phyloP scores from a whole-genome alignment of 768 basidiomycete species.

The Boletus rubescentipes region DNA sequence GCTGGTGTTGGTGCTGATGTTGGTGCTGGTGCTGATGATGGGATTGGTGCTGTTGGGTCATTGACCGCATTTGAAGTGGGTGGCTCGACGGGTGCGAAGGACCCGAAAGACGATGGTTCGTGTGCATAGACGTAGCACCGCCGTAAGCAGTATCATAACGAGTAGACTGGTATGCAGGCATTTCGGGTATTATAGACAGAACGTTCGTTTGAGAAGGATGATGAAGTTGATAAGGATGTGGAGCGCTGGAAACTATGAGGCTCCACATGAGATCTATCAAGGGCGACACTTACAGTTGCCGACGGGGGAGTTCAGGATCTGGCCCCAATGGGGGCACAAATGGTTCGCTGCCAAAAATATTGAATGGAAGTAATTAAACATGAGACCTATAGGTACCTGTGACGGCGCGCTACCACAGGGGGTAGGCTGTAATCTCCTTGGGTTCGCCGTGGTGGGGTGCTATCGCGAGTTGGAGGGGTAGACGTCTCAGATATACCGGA shows the following conservation, averaged over 20 bases:
- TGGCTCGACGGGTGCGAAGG: constrained; percentile 28
- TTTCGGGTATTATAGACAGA: constrained; percentile 61
- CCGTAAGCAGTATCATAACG: constrained; percentile 56
- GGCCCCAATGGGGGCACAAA: constrained; percentile 44
- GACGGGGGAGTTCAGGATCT: constrained; percentile 45
- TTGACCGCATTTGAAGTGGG: constrained; percentile 47
- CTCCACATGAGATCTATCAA: background rate
- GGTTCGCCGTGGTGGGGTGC: constrained; percentile 57
- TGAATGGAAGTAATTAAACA: constrained; percentile 7
- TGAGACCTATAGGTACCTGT: constrained; percentile 30
- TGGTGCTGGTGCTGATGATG: constrained; percentile 7
- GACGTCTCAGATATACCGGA: constrained; percentile 71
- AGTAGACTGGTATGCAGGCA: constrained; percentile 46
- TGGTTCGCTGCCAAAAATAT: constrained; percentile 38
- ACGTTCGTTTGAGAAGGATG: constrained; percentile 43
- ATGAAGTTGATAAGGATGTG: constrained; percentile 44
- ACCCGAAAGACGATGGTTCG: constrained; percentile 40
- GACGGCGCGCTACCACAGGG: constrained; percentile 39
- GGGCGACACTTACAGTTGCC: constrained; percentile 43
- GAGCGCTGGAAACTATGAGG: constrained; percentile 34
- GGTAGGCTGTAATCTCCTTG: constrained; percentile 41
- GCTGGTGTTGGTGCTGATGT: constrained; percentile 31
- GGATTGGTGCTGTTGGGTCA: constrained; percentile 44
- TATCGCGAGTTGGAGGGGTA: constrained; percentile 68
- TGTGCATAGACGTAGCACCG: constrained; percentile 30